Base-by-base conservation (phyloP, 768 basidiomycete species). In the Inosperma sp. region DNA sequence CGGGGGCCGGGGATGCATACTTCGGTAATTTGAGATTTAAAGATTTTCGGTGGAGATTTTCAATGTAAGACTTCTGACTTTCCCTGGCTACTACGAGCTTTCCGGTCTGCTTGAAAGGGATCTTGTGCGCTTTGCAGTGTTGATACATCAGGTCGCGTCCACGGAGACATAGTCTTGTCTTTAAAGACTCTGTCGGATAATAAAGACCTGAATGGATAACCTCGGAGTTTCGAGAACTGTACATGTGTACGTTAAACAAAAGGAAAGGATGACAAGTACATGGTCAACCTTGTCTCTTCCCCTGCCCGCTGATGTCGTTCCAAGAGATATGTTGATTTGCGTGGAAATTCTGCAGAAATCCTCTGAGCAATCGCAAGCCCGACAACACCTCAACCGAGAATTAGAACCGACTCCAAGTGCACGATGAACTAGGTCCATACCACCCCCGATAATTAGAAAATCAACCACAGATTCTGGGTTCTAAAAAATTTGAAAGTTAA, bases 121-220 rank as follows among this genome's bases (percentile, higher is more conserved):
- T 80, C 40, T 75, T 72, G 55, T 83, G 66, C 12, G 63, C 51
- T 35, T 76, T 56, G 69, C 93, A 96, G 44, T 81, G 80, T 19
- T 83, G 72, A 61, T 97, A 97, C 55, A 97, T 75, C 56, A 96
- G 69, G 46, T 87, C 76, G 23, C 95, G 79, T 3, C 95, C 95
- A 33, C 89, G 83, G 23, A 95, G 74, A 63, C 93, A 97, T 22
- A 96, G 73, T 16, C 72, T 76, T 9, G 89, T 93, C 68, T 97
- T 97, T 54, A 93, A 71, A 2, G 93, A 95, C 19, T 81, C 69
- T 3, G 77, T 67, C 0, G 93, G 91, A 62, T 95, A 95, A 62
- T 93, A 92, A 1, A 93, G 71, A 21, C 90, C 90, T 53, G 89
- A 85, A 70, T 97, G 94, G 22, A 97, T 87, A 19, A 98, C 94